Evolutionary conservation across 169 alveolate species (phyloP).

Genomic region (Theileria equi): DNA sequence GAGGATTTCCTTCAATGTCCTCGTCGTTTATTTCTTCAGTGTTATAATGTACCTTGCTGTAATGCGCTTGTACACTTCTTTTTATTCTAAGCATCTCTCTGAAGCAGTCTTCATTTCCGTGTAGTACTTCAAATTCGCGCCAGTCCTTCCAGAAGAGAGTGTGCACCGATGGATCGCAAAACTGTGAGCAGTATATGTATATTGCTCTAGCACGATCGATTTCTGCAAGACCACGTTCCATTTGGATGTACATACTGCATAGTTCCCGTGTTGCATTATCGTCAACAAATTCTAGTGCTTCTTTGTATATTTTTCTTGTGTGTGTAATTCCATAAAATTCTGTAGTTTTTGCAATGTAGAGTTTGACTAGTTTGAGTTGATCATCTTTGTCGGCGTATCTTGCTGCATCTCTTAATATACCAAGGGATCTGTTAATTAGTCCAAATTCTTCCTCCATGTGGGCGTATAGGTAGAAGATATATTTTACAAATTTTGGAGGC

Average conservation of each 20-base stretch:
- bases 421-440: conserved; percentile 83
- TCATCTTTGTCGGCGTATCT: conserved; percentile 76
- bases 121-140: conserved; percentile 89
- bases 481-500: conserved; percentile 78
- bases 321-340: conserved; percentile 88
- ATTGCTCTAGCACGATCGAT: conserved; percentile 91
- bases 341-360: conserved; percentile 86
- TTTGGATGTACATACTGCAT: conserved; percentile 84
- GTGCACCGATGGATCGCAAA: conserved; percentile 84
- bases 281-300: conserved; percentile 62
- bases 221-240: conserved; percentile 91
- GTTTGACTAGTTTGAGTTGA: conserved; percentile 77
- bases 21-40: conserved; percentile 29
- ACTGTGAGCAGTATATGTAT: conserved; percentile 82
- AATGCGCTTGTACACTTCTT: conserved; percentile 58
- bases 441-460: conserved; percentile 92
- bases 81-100: conserved; percentile 83
- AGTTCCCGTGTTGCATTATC: conserved; percentile 77
- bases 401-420: conserved; percentile 83
- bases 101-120: conserved; percentile 91
- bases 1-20: conserved; percentile 4
- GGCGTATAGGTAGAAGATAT: conserved; percentile 77
- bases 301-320: conserved; percentile 81
- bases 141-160: conserved; percentile 80
- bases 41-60: conserved; percentile 46